These are phyloP conservation scores for Coccinonectria pachysandricola DNA, from an alignment of 2,329 filamentous ascomycete genomes.

Conservation along the genomic window DNA sequence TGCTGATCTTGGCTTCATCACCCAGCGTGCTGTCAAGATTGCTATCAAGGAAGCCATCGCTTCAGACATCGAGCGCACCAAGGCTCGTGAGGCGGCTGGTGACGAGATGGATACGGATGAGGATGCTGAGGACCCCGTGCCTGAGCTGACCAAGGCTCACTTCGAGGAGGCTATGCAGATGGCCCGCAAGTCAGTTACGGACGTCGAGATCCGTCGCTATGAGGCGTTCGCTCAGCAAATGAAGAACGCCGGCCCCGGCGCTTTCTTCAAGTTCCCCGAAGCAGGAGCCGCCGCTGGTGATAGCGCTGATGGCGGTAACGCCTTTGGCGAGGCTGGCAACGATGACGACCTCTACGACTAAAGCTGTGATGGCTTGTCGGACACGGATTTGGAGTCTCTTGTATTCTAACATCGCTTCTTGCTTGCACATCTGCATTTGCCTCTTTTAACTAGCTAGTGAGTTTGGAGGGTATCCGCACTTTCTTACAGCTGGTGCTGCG, in stretches of 20 bases:
- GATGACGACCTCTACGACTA: slow-evolving; percentile 98
- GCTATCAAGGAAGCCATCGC: slow-evolving; percentile 97
- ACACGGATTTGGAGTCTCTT: slow-evolving; percentile 20
- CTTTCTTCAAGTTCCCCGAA: slow-evolving; percentile 94
- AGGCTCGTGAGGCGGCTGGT: slow-evolving; percentile 78
- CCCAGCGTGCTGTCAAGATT: slow-evolving; percentile 96
- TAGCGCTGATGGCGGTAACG: slow-evolving; percentile 46
- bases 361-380: slow-evolving; percentile 19
- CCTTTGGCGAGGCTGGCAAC: slow-evolving; percentile 78
- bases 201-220: slow-evolving; percentile 96
- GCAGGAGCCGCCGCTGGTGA: slow-evolving; percentile 57
- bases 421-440: slow-evolving; percentile 24
- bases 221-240: slow-evolving; percentile 98
- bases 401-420: slow-evolving; percentile 38
- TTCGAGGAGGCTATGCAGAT: slow-evolving; percentile 98
- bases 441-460: slow-evolving; percentile 9
- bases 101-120: slow-evolving; percentile 64
- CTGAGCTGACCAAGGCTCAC: slow-evolving; percentile 88
- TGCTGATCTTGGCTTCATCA: slow-evolving; percentile 98
- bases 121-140: slow-evolving; percentile 82
- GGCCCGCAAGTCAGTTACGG: slow-evolving; percentile 85
- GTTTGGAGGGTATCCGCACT: slow-evolving; percentile 10
- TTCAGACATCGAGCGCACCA: slow-evolving; percentile 77
- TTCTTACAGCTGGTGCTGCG: slow-evolving; percentile 17
- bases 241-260: slow-evolving; percentile 94